Evolutionary conservation across 208 protist genomes (phyloP).

Genomic region (Trypanosoma brucei): DNA sequence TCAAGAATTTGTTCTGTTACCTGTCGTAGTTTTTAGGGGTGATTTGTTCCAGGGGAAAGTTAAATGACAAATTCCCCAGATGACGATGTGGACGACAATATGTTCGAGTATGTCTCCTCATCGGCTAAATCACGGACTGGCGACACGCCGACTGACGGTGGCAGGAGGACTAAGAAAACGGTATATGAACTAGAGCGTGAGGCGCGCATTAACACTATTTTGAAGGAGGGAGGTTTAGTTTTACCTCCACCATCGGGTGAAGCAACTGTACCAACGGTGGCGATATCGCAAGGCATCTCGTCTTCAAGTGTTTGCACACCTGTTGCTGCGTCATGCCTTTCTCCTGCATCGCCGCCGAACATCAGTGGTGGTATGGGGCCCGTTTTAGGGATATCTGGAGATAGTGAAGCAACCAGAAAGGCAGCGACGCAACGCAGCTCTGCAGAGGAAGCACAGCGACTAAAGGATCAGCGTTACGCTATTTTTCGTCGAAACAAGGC

Average conservation of each 20-base stretch:
- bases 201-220: slow-evolving; percentile 31
- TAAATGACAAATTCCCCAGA: slow-evolving; percentile 1
- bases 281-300: too few relatives aligned
- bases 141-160: background rate
- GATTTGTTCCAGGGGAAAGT: too few relatives aligned
- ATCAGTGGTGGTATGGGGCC: slow-evolving; percentile 6
- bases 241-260: background rate
- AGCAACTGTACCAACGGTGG: background rate
- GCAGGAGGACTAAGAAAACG: slow-evolving; percentile 19
- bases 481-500: slow-evolving; percentile 39
- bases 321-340: too few relatives aligned
- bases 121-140: background rate
- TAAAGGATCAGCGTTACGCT: slow-evolving; percentile 17
- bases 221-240: slow-evolving; percentile 10
- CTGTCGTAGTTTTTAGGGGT: too few relatives aligned
- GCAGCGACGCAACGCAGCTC: slow-evolving; percentile 21
- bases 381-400: background rate
- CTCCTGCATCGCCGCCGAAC: background rate
- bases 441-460: slow-evolving; percentile 19
- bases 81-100: slow-evolving; percentile 17
- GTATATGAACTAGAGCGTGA: slow-evolving; percentile 69
- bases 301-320: too few relatives aligned
- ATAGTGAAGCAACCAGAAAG: background rate
- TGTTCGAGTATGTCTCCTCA: slow-evolving; percentile 19
- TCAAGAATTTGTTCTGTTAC: too few relatives aligned